These are phyloP conservation scores for Dendrobium huoshanense DNA, from an alignment of 106 monocot genomes.

Conservation along the genomic window DNA sequence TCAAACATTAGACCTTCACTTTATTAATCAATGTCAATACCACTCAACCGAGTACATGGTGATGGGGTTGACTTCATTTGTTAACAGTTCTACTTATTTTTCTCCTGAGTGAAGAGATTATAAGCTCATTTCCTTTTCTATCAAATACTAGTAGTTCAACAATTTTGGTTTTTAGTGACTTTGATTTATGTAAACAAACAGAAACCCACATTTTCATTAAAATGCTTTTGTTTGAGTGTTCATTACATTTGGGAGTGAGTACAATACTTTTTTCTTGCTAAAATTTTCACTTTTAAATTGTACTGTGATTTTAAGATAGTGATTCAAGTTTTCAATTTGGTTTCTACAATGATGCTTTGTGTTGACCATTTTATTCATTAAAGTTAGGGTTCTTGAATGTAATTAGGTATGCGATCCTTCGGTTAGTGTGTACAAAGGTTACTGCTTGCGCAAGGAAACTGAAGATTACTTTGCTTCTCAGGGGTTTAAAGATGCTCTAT, in stretches of 20 bases:
- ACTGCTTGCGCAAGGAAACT: conserved; percentile 37
- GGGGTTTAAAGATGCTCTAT: conserved; percentile 57
- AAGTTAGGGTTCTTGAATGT: neutral
- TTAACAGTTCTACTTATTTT: neutral
- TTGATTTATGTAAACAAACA: neutral
- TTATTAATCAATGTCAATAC: neutral
- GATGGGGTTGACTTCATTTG: neutral
- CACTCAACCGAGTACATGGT: neutral
- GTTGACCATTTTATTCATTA: neutral
- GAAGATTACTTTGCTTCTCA: conserved; percentile 53
- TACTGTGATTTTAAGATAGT: neutral
- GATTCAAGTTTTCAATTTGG: neutral
- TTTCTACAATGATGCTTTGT: neutral
- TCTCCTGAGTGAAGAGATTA: neutral
- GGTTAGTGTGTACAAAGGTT: conserved; percentile 70
- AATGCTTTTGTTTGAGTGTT: neutral
- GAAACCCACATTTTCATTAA: neutral
- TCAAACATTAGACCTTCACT: neutral
- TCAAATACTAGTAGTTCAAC: neutral
- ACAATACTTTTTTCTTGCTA: neutral
- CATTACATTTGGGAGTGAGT: neutral
- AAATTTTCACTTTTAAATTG: neutral
- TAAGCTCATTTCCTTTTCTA: neutral
- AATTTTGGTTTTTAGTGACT: neutral
- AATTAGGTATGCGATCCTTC: conserved; percentile 56